phyloP scores from a whole-genome alignment of 78 protist species.

The Tieghemostelium lacteum region DNA sequence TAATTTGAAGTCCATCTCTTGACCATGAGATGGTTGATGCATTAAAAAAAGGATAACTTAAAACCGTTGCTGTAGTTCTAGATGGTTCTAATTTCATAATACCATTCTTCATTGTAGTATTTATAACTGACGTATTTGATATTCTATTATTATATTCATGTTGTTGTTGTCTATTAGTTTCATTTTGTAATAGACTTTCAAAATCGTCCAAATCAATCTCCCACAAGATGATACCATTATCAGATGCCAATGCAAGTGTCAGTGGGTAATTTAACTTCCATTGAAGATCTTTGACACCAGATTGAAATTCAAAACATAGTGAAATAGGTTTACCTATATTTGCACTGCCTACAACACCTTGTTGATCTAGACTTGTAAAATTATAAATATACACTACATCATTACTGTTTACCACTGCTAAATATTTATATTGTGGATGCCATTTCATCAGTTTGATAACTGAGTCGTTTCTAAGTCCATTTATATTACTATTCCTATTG shows the following conservation, averaged over 20 bases:
- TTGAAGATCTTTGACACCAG: constrained; percentile 43
- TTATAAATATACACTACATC: constrained; percentile 32
- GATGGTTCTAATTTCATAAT: neutral
- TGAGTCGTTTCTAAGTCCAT: neutral
- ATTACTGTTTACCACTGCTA: constrained; percentile 44
- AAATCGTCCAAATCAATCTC: constrained; percentile 65
- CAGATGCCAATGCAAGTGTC: constrained; percentile 35
- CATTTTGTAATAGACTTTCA: neutral
- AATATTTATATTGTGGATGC: constrained; percentile 62
- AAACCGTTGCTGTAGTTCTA: constrained; percentile 19
- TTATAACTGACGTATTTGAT: no score
- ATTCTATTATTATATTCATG: no score
- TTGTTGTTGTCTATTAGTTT: neutral
- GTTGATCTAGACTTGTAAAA: neutral
- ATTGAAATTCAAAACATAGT: constrained; percentile 58
- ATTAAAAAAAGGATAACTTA: constrained; percentile 46
- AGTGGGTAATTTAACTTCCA: constrained; percentile 54
- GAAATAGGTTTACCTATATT: constrained; percentile 15
- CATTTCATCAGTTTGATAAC: constrained; percentile 26
- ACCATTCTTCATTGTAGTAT: no score
- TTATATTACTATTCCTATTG: neutral
- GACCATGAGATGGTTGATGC: constrained; percentile 46
- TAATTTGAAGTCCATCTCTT: constrained; percentile 49
- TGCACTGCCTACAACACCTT: neutral
- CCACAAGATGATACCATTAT: constrained; percentile 67